Percentiles rank a stretch among this genome's conserved stretches.
Evolutionary conservation across 108 stramenopile species (phyloP).

Genomic region (Mediolabrus comicus): DNA sequence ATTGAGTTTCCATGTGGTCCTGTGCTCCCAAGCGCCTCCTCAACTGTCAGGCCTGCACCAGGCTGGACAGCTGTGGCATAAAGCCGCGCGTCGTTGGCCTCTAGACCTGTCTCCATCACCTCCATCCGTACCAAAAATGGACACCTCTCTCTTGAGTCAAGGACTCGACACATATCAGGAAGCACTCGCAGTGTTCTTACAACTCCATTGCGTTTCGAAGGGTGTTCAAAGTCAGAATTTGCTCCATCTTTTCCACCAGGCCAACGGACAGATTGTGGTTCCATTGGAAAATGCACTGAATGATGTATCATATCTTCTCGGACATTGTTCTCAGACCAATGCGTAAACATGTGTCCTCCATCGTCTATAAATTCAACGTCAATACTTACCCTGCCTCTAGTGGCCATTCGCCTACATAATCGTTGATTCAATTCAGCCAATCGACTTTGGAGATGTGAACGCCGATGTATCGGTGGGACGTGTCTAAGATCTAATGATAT

Average conservation of each 20-base stretch:
- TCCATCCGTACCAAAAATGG: slow-evolving; percentile 82
- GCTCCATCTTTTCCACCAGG: slow-evolving; percentile 42
- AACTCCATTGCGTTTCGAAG: slow-evolving; percentile 46
- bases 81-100: slow-evolving; percentile 80
- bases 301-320: slow-evolving; percentile 66
- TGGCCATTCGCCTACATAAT: slow-evolving; percentile 76
- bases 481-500: slow-evolving; percentile 72
- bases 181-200: slow-evolving; percentile 80
- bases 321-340: slow-evolving; percentile 49
- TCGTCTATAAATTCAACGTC: slow-evolving; percentile 69
- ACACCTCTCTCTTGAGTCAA: slow-evolving; percentile 81
- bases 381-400: slow-evolving; percentile 72
- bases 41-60: slow-evolving; percentile 70
- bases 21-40: slow-evolving; percentile 62
- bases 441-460: slow-evolving; percentile 47
- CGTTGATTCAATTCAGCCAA: slow-evolving; percentile 75
- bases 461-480: slow-evolving; percentile 54
- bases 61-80: slow-evolving; percentile 47
- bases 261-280: slow-evolving; percentile 62
- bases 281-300: slow-evolving; percentile 82
- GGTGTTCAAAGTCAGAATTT: slow-evolving; percentile 27
- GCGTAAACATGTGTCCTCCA: slow-evolving; percentile 27
- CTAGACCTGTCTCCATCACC: slow-evolving; percentile 76
- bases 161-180: slow-evolving; percentile 55
- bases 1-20: slow-evolving; percentile 14